These are phyloP conservation scores for Scheffersomyces quercinus DNA, from an alignment of 1,139 yeast species.

Conservation along the genomic window DNA sequence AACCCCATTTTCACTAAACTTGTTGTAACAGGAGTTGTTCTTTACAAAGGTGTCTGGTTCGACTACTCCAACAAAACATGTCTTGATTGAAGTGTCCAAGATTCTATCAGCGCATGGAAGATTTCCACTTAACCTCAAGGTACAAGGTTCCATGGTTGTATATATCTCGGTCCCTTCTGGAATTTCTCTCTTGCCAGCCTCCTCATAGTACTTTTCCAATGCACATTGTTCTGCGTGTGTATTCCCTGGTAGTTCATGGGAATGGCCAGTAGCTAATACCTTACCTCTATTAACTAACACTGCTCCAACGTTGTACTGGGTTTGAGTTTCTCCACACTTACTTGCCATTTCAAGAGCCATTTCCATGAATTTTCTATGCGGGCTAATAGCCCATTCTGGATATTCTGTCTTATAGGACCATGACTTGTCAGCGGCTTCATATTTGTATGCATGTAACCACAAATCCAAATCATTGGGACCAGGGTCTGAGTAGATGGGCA, in stretches of 20 bases:
- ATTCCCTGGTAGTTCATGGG: conserved; percentile 90
- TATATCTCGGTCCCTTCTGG: conserved; percentile 83
- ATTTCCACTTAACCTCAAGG: conserved; percentile 86
- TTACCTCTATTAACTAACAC: conserved; percentile 68
- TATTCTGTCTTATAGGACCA: conserved; percentile 82
- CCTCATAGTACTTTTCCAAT: conserved; percentile 63
- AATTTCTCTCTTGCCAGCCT: conserved; percentile 40
- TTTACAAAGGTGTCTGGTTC: conserved; percentile 90
- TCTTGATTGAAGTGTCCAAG: conserved; percentile 53
- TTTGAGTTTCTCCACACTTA: conserved; percentile 78
- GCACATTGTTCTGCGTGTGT: conserved; percentile 99
- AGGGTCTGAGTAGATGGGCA: conserved; percentile 84
- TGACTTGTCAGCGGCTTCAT: conserved; percentile 53
- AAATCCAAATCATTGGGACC: conserved; percentile 81
- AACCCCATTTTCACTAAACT: conserved; percentile 56
- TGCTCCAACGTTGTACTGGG: conserved; percentile 95
- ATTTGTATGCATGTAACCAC: conserved; percentile 88
- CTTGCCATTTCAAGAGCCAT: conserved; percentile 75
- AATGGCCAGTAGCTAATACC: conserved; percentile 76
- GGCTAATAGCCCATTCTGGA: conserved; percentile 84
- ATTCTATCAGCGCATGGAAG: conserved; percentile 85
- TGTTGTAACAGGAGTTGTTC: conserved; percentile 64
- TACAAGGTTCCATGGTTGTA: conserved; percentile 98
- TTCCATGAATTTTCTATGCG: conserved; percentile 56
- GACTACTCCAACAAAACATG: conserved; percentile 87